A percentile compares a stretch with the other conserved stretches of the same genome.
phyloP scores from a whole-genome alignment of 441 rosid species.

The Pelargonium myrrhifolium region DNA sequence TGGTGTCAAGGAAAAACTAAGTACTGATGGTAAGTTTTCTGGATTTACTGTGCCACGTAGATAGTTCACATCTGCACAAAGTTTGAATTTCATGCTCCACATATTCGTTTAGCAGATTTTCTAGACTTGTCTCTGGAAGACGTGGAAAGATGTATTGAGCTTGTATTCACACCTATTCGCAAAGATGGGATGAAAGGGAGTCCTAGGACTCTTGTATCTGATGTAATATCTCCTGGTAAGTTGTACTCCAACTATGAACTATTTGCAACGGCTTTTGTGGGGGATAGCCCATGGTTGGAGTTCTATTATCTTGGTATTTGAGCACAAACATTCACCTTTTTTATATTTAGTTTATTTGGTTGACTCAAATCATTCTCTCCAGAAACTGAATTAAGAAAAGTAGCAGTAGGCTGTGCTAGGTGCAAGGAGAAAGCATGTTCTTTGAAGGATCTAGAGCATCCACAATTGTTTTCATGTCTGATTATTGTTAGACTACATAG shows the following conservation, averaged over 20 bases:
- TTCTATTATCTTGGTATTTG: conserved; percentile 6
- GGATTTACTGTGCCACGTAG: conserved; percentile 3
- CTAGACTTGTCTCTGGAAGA: conserved; percentile 79
- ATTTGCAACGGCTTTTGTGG: background rate
- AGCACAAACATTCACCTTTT: background rate
- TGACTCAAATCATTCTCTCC: background rate
- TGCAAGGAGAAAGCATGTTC: background rate
- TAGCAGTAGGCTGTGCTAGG: background rate
- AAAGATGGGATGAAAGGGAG: conserved; percentile 77
- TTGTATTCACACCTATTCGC: conserved; percentile 77
- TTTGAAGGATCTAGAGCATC: background rate
- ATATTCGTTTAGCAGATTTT: conserved; percentile 48
- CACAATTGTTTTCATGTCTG: too few relatives aligned
- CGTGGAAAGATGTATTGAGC: conserved; percentile 72
- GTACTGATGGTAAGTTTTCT: conserved; percentile 55
- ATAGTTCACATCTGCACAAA: conserved; percentile 5
- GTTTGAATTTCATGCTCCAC: conserved; percentile 15
- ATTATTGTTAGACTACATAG: too few relatives aligned
- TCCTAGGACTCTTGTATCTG: conserved; percentile 56
- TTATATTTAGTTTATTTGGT: background rate
- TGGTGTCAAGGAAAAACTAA: conserved; percentile 57
- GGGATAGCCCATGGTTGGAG: background rate
- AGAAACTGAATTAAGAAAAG: background rate
- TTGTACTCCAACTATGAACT: conserved; percentile 11
- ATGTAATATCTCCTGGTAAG: conserved; percentile 73